Evolutionary conservation across 108 stramenopile genomes (phyloP), one percentile per base, ranked within the genome.

Genomic region (Phaeodactylum tricornutum): DNA sequence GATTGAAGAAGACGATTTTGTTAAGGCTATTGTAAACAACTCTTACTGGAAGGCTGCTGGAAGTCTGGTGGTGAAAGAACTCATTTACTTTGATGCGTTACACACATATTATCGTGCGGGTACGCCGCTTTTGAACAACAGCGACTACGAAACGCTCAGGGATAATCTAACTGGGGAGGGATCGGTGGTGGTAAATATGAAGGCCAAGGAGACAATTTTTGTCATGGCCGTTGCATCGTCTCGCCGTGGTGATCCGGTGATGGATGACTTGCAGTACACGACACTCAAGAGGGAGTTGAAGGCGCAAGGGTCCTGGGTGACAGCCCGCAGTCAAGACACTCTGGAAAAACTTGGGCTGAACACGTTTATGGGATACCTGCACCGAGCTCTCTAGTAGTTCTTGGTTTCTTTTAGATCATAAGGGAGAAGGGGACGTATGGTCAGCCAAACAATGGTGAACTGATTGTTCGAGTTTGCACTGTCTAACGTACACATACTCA

Each of bases 161-260:
- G 57, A 58, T 24, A 58, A 58, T 43, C 23, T 58, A 5, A 48
- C 47, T 3, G 47, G 57, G 57, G 57, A 58, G 27, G 57, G 57
- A 23, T 58, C 57, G 9, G 3, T 3, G 14, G 57, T 58, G 1
- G 47, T 47, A 19, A 58, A 46, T n/a, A 58, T 58, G 57, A 43
- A 26, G 19, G 47, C 32, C 1, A 33, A 58, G 12, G 57, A 58
- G 23, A 35, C 47, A 1, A 11, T 30, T 4, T 58, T 58, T 49
- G 47, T 58, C 1, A 58, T 9, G 2, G 57, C 57, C 26, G 57
- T 58, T 7, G 57, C 57, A 2, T 1, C 57, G n/a, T 27, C 57
- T 2, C 4, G 16, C 12, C 46, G 57, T 20, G 57, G 57, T 20
- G 47, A 49, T 20, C 47, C 57, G 1, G 34, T 43, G 7, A 49